Conservation (phyloP, 495 filamentous ascomycete species). For the Tetracladium marchalianum region DNA sequence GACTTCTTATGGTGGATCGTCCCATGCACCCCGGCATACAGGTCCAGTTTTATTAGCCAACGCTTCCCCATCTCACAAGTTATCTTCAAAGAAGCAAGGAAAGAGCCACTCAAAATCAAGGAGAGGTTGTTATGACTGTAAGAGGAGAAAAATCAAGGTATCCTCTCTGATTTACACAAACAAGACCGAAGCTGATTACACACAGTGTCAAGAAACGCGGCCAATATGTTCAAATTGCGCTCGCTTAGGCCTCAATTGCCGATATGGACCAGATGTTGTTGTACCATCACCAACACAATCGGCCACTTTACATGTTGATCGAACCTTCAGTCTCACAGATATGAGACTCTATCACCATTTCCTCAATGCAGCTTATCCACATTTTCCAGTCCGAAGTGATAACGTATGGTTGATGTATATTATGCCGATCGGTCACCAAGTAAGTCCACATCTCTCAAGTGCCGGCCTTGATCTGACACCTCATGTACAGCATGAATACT, state of each 20-base stretch:
- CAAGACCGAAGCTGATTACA: background rate
- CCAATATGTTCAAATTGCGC: slow-evolving; percentile 47
- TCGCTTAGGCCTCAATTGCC: slow-evolving; percentile 44
- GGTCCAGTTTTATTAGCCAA: no score
- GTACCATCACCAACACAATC: slow-evolving; percentile 20
- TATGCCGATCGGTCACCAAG: no score
- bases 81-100: background rate
- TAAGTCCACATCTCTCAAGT: no score
- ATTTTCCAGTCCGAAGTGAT: slow-evolving; percentile 48
- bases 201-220: slow-evolving; percentile 44
- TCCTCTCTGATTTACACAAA: background rate
- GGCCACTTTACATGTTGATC: background rate
- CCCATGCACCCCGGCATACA: no score
- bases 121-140: slow-evolving; percentile 53
- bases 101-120: slow-evolving; percentile 46
- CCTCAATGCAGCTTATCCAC: slow-evolving; percentile 42
- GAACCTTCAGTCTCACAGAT: slow-evolving; percentile 36
- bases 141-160: slow-evolving; percentile 45
- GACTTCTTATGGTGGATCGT: no score
- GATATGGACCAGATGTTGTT: slow-evolving; percentile 33
- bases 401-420: no score
- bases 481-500: background rate
- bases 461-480: no score
- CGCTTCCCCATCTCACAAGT: no score
- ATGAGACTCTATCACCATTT: slow-evolving; percentile 57